A percentile compares a stretch with the other conserved stretches of the same genome.
Conservation (phyloP, 176 grass and related monocot species). For the Carex littledalei region DNA sequence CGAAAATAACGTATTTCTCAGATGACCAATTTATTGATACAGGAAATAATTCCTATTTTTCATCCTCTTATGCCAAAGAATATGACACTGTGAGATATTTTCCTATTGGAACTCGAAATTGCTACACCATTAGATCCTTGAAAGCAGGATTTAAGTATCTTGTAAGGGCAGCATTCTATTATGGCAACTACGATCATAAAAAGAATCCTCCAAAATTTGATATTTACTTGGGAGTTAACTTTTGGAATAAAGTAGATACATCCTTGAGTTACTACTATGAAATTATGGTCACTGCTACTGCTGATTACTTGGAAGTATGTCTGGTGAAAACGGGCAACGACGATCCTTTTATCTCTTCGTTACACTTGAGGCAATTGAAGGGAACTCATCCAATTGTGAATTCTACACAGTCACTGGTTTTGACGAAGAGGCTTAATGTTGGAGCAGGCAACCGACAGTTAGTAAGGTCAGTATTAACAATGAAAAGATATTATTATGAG, state of each 20-base stretch:
- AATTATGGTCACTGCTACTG: slow-evolving; percentile 26
- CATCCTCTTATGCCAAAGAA: background rate
- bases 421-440: background rate
- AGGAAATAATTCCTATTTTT: background rate
- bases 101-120: slow-evolving; percentile 24
- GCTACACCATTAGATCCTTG: slow-evolving; percentile 40
- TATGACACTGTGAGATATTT: slow-evolving; percentile 25
- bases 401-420: slow-evolving; percentile 12
- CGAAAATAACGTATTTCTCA: background rate
- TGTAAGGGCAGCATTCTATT: slow-evolving; percentile 35
- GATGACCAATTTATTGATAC: background rate
- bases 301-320: slow-evolving; percentile 40
- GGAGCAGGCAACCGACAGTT: background rate
- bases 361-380: slow-evolving; percentile 37
- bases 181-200: slow-evolving; percentile 37
- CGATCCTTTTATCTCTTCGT: slow-evolving; percentile 42
- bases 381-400: slow-evolving; percentile 24
- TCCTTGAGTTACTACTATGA: background rate
- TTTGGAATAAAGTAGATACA: slow-evolving; percentile 26
- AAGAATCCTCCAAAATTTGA: slow-evolving; percentile 34
- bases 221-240: slow-evolving; percentile 33
- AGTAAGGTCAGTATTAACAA: background rate
- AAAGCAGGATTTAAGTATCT: slow-evolving; percentile 35
- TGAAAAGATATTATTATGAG: too few species aligned
- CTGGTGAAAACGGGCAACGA: slow-evolving; percentile 25